phyloP scores from a whole-genome alignment of 257 asterid species.

The Solanum arcanum region DNA sequence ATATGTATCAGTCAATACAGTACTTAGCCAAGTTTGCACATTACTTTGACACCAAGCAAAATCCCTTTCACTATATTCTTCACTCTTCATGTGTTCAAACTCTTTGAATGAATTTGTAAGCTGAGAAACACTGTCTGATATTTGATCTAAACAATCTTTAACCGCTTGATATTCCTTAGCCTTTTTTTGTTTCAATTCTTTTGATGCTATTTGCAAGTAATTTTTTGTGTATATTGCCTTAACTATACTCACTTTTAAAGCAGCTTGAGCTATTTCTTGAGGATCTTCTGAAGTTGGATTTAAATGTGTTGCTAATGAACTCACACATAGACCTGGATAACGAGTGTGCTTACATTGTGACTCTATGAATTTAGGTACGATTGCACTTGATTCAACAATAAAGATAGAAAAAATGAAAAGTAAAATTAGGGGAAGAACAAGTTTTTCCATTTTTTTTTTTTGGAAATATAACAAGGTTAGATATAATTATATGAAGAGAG shows the following conservation, averaged over 20 bases:
- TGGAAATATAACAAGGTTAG: background rate
- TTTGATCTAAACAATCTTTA: constrained; percentile 53
- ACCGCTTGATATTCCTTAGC: constrained; percentile 25
- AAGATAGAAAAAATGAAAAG: constrained; percentile 5
- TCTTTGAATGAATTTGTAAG: constrained; percentile 43
- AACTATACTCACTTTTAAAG: constrained; percentile 37
- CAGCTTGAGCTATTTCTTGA: constrained; percentile 36
- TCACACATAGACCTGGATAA: constrained; percentile 29
- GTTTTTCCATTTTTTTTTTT: background rate
- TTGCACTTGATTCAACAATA: background rate
- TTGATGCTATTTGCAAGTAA: constrained; percentile 33
- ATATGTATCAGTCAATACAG: constrained; percentile 42
- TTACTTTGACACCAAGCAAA: constrained; percentile 56
- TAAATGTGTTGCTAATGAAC: constrained; percentile 17
- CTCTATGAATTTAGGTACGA: constrained; percentile 20
- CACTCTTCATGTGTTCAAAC: constrained; percentile 23
- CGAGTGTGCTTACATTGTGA: constrained; percentile 33
- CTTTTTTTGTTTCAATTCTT: constrained; percentile 16
- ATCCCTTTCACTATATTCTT: constrained; percentile 5
- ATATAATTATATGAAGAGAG: background rate
- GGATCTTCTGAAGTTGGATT: constrained; percentile 20
- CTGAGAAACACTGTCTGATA: constrained; percentile 48
- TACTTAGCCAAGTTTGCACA: constrained; percentile 46
- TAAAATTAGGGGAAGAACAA: constrained; percentile 2
- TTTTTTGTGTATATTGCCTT: constrained; percentile 35